Base-by-base conservation (phyloP, 345 rosid genomes). In the Arabidopsis arenosa region DNA sequence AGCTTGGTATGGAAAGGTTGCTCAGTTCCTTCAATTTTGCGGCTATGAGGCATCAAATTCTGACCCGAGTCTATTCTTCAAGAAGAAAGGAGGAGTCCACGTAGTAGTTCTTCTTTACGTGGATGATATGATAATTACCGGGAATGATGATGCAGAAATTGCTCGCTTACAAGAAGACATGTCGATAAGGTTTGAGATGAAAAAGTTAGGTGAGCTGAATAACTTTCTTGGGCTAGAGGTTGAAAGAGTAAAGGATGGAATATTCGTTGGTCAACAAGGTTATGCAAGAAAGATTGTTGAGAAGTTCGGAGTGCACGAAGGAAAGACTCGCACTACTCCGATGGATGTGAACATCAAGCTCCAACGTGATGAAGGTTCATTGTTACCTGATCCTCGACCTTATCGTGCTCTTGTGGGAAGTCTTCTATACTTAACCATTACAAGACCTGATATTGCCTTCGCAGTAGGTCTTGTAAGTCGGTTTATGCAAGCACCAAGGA, bases 401-500 rank as follows among this genome's bases (percentile, higher is more conserved):
- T 68, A 55, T 9, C 53, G 28, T 2, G 40, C 73, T 39, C 53
- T 55, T 55, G 7, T 57, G 1, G 33, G 39, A 28, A 43, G 53
- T 18, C 17, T 72, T 4, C 3, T 72, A 17, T 48, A 60, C 36
- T 47, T 72, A 21, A 60, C 75, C 7, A 72, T 72, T 36, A 60
- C 57, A 72, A 58, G 59, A 32, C 58, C 58, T 4, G 53, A 71
- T 1, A 71, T 33, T 57, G 43, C 56, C 5, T 57, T 57, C 4
- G 45, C 35, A 1, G 66, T 70, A 13, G 45, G 33, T 13, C 64
- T 69, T 44, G 33, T 59, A 14, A 57, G 53, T 41, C 17, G 30
- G 11, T 69, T 69, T 39, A 69, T 69, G 64, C 74, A 40, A n/a
- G n/a, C 7, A 14, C 64, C 44, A 70, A 70, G 18, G 7, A 55